A percentile compares a stretch with the other conserved stretches of the same genome.
These are phyloP conservation scores for Mucor sp. DNA, from an alignment of 371 early-diverging fungal species.

Conservation along the genomic window DNA sequence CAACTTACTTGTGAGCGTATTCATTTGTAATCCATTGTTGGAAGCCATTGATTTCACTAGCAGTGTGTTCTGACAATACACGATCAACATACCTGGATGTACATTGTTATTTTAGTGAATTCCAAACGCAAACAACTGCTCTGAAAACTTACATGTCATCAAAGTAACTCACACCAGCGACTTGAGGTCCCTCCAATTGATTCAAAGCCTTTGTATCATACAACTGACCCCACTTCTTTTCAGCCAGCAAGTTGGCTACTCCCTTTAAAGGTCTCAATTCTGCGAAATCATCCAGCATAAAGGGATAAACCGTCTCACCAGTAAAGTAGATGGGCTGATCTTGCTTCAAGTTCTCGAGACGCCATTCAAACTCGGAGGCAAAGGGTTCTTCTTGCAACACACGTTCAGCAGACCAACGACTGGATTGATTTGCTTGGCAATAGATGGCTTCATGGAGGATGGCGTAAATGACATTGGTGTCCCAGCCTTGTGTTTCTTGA, in stretches of 20 bases:
- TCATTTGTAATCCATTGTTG: conserved; percentile 76
- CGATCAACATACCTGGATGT: conserved; percentile 63
- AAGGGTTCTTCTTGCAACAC: conserved; percentile 48
- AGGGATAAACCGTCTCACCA: conserved; percentile 75
- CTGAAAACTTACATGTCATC: conserved; percentile 64
- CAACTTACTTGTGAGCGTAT: conserved; percentile 68
- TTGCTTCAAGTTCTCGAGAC: conserved; percentile 38
- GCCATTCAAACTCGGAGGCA: conserved; percentile 52
- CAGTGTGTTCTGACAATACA: conserved; percentile 64
- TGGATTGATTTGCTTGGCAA: conserved; percentile 59
- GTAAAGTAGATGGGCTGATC: conserved; percentile 44
- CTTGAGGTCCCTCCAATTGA: conserved; percentile 52
- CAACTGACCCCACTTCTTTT: conserved; percentile 60
- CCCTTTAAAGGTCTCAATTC: conserved; percentile 63
- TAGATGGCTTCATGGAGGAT: conserved; percentile 76
- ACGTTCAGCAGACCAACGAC: conserved; percentile 73
- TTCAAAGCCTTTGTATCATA: conserved; percentile 58
- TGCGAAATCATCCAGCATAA: conserved; percentile 77
- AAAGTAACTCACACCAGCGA: conserved; percentile 73
- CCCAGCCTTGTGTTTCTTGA: conserved; percentile 52
- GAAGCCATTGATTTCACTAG: conserved; percentile 59
- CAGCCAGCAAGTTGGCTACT: conserved; percentile 65
- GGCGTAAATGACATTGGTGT: conserved; percentile 69
- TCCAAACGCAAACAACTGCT: background rate
- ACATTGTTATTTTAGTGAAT: background rate